A percentile compares a stretch with the other conserved stretches of the same genome.
These are phyloP conservation scores for Spergularia azorica DNA, from an alignment of 179 eudicot genomes.

Conservation along the genomic window DNA sequence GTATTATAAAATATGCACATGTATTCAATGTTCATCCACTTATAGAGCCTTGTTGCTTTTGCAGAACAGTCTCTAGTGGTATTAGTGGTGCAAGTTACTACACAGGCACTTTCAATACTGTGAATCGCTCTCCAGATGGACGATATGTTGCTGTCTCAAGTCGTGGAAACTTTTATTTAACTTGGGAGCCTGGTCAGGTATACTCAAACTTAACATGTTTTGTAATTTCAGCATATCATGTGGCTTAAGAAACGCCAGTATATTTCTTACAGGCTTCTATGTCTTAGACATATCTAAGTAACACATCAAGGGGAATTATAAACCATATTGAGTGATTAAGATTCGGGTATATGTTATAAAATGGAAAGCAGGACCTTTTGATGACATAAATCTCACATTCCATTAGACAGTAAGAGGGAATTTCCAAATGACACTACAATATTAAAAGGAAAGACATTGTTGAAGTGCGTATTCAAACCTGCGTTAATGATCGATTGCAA, in stretches of 20 bases:
- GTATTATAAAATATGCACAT: not conserved
- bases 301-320: not conserved
- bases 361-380: not conserved
- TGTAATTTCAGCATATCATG: not conserved
- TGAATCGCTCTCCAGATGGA: slow-evolving; percentile 96
- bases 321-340: not conserved
- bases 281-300: not conserved
- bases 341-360: slow-evolving; percentile 10
- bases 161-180: slow-evolving; percentile 93
- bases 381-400: not conserved
- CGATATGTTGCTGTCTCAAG: slow-evolving; percentile 98
- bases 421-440: not conserved
- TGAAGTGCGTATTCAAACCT: not conserved
- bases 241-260: not conserved
- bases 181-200: slow-evolving; percentile 99
- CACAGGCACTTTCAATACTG: slow-evolving; percentile 94
- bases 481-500: not conserved
- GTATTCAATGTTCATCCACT: slow-evolving; percentile 21
- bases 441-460: not conserved
- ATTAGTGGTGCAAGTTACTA: slow-evolving; percentile 99
- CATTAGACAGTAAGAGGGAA: not conserved
- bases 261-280: not conserved
- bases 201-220: slow-evolving; percentile 16
- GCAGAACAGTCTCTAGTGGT: slow-evolving; percentile 99
- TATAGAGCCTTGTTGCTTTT: slow-evolving; percentile 41